These are phyloP conservation scores for Pseudoturritis turrita DNA, from an alignment of 345 rosid species.

Conservation along the genomic window DNA sequence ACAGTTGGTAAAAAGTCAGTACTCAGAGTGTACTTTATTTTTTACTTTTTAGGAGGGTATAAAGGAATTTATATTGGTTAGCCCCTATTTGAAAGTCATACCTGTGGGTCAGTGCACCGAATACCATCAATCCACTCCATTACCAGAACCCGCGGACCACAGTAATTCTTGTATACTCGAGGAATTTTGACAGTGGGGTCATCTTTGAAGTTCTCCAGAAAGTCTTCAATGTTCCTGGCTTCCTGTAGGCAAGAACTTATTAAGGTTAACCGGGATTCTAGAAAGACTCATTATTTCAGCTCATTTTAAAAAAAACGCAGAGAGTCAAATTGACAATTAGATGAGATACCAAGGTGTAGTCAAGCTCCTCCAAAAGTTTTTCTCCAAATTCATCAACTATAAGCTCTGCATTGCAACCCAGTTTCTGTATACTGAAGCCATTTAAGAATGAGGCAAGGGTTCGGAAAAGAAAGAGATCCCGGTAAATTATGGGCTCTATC, in stretches of 20 bases:
- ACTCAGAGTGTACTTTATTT: not conserved
- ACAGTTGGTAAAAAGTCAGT: conserved; percentile 13
- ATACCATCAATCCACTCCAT: conserved; percentile 99
- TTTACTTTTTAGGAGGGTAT: conserved; percentile 9
- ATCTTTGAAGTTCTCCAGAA: conserved; percentile 83
- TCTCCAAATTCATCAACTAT: conserved; percentile 98
- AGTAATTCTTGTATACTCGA: conserved; percentile 71
- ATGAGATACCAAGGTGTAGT: conserved; percentile 79
- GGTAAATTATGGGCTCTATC: conserved; percentile 90
- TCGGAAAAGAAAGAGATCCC: conserved; percentile 94
- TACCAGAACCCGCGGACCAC: conserved; percentile 88
- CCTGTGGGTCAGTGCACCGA: conserved; percentile 97
- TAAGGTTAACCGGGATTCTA: conserved; percentile 5
- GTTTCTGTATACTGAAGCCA: conserved; percentile 78
- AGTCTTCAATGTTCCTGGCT: conserved; percentile 94
- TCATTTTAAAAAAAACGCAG: not conserved
- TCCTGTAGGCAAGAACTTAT: conserved; percentile 45
- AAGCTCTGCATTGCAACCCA: conserved; percentile 96
- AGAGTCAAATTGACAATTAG: conserved; percentile 12
- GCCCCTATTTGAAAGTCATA: conserved; percentile 26
- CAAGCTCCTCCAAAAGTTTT: conserved; percentile 97
- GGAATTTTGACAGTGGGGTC: conserved; percentile 98
- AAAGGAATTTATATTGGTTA: conserved; percentile 4
- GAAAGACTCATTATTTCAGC: not conserved
- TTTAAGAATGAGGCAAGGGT: conserved; percentile 92